Evolutionary conservation across 2,329 filamentous ascomycete species (phyloP).

Genomic region (Hypoxylon sp.): DNA sequence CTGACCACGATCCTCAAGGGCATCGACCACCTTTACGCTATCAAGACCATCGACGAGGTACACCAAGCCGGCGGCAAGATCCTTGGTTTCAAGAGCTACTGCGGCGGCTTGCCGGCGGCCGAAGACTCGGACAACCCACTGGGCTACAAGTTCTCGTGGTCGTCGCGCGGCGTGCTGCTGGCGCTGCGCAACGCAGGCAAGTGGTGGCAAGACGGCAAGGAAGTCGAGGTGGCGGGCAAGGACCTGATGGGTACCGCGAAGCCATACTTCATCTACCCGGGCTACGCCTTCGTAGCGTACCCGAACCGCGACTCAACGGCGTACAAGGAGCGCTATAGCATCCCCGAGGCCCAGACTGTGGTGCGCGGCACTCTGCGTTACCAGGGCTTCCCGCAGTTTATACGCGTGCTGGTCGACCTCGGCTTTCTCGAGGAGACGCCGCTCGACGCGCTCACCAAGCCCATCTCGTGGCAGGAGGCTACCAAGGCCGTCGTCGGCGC

Average conservation of each 20-base stretch:
- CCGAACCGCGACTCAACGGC: conserved; percentile 90
- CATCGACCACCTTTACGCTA: conserved; percentile 79
- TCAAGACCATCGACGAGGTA: conserved; percentile 89
- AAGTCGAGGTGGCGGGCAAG: conserved; percentile 66
- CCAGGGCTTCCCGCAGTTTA: conserved; percentile 87
- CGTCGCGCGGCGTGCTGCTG: conserved; percentile 82
- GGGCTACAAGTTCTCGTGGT: conserved; percentile 90
- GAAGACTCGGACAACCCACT: conserved; percentile 87
- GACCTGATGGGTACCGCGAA: conserved; percentile 87
- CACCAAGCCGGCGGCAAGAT: conserved; percentile 89
- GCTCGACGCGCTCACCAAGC: conserved; percentile 71
- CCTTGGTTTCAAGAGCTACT: conserved; percentile 81
- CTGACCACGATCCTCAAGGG: conserved; percentile 70
- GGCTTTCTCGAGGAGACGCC: conserved; percentile 89
- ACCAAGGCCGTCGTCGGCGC: conserved; percentile 78
- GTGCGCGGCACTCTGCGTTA: conserved; percentile 89
- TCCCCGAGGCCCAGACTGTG: conserved; percentile 88
- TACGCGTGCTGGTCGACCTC: conserved; percentile 87
- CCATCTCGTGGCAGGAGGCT: too few relatives aligned
- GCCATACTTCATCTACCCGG: too few relatives aligned
- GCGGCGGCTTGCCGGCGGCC: conserved; percentile 72
- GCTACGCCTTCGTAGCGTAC: conserved; percentile 88
- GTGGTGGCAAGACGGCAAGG: conserved; percentile 78
- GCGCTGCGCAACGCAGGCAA: conserved; percentile 83
- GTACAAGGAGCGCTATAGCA: conserved; percentile 87